These are phyloP conservation scores for Grosmannia clavigera DNA, from an alignment of 2,329 filamentous ascomycete genomes.

Conservation along the genomic window DNA sequence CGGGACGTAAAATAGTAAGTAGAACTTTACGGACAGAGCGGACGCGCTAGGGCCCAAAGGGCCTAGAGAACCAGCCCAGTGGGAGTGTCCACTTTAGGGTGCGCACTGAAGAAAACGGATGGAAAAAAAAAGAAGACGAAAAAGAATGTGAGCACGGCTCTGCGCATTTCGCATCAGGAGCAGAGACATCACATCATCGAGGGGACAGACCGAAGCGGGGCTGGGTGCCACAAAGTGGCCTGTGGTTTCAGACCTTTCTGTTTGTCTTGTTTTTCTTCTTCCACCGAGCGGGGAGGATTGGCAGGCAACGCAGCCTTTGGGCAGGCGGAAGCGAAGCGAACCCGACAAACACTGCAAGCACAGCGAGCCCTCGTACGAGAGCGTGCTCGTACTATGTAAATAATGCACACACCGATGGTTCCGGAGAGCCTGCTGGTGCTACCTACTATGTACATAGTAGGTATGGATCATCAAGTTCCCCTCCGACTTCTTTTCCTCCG, in stretches of 20 bases:
- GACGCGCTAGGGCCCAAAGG: neutral
- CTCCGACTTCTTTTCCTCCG: no score
- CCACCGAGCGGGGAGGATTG: no score
- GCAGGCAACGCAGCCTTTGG: no score
- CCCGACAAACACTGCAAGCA: no score
- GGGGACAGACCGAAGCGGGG: neutral
- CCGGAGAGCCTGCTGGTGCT: no score
- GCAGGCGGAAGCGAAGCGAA: no score
- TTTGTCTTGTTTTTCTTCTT: neutral
- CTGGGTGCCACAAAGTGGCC: neutral
- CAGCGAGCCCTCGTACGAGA: neutral
- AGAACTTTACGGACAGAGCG: neutral
- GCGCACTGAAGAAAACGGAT: neutral
- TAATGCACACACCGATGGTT: no score
- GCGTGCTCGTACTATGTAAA: neutral
- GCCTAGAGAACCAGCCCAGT: neutral
- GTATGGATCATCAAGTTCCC: no score
- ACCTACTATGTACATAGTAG: no score
- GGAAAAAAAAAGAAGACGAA: neutral
- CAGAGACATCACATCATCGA: neutral
- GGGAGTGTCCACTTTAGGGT: neutral
- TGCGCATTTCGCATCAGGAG: neutral
- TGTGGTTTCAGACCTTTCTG: neutral
- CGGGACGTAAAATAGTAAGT: neutral
- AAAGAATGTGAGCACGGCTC: neutral